phyloP scores from a whole-genome alignment of 2,329 filamentous ascomycete genomes.

The Xylaria sp. region DNA sequence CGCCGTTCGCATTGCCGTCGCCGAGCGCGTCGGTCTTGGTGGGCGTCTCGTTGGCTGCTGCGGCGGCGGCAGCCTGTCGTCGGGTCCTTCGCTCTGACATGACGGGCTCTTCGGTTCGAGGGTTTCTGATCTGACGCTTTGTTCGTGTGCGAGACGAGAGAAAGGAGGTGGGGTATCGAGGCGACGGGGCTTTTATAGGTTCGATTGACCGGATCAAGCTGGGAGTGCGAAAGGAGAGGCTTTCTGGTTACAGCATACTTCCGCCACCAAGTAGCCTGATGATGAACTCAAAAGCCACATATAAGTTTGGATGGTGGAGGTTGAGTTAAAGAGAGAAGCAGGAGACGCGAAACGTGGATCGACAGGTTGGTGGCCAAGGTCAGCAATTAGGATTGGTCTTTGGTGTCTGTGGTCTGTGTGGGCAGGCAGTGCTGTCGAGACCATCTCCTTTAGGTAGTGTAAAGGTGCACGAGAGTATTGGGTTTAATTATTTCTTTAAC shows the following conservation, averaged over 20 bases:
- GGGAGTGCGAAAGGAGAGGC: conserved; percentile 2
- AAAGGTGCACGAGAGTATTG: background rate
- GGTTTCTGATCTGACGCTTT: background rate
- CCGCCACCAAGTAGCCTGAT: background rate
- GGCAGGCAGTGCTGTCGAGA: background rate
- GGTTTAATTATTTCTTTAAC: background rate
- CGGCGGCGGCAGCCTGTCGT: conserved; percentile 46
- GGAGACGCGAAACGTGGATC: conserved; percentile 23
- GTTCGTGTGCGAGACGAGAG: conserved; percentile 3
- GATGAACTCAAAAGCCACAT: background rate
- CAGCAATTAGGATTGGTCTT: conserved; percentile 33
- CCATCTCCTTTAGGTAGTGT: background rate
- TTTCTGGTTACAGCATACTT: conserved; percentile 11
- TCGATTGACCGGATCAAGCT: conserved; percentile 4
- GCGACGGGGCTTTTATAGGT: conserved; percentile 2
- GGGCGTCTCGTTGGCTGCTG: conserved; percentile 42
- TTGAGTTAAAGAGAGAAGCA: conserved; percentile 20
- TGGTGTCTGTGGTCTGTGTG: conserved; percentile 1
- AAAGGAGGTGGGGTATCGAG: background rate
- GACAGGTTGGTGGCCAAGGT: conserved; percentile 30
- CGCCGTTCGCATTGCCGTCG: conserved; percentile 58
- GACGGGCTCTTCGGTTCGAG: conserved; percentile 11
- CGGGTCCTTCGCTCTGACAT: conserved; percentile 47
- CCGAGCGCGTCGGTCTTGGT: conserved; percentile 32
- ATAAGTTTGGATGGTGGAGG: background rate